phyloP scores from a whole-genome alignment of 192 early-diverging fungal species.

The Linderina pennispora region DNA sequence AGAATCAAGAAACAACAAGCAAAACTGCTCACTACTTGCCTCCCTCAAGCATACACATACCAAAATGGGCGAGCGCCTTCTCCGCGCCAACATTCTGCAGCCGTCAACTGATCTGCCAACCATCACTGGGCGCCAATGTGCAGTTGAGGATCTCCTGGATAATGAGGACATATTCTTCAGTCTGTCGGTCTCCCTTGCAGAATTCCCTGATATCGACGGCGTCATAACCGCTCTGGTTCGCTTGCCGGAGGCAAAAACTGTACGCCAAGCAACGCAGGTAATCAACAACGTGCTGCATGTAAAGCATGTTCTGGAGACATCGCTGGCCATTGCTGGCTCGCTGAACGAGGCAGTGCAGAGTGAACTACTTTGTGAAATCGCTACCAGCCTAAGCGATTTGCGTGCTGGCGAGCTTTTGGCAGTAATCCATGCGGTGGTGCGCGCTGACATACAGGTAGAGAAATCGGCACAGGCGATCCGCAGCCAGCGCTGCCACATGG shows the following conservation, averaged over 20 bases:
- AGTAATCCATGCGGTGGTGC: slow-evolving; percentile 58
- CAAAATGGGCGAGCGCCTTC: slow-evolving; percentile 50
- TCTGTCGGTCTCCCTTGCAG: slow-evolving; percentile 40
- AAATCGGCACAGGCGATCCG: slow-evolving; percentile 68
- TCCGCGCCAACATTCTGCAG: slow-evolving; percentile 74
- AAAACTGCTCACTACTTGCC: slow-evolving; percentile 13
- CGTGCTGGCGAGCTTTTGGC: slow-evolving; percentile 31
- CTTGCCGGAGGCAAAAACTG: slow-evolving; percentile 39
- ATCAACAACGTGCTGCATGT: slow-evolving; percentile 65
- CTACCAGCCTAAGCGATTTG: slow-evolving; percentile 40
- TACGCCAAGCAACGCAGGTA: slow-evolving; percentile 54
- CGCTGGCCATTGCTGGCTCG: slow-evolving; percentile 34
- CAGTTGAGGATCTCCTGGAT: slow-evolving; percentile 32
- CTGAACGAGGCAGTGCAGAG: slow-evolving; percentile 21
- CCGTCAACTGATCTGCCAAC: slow-evolving; percentile 47
- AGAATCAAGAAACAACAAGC: too few relatives aligned
- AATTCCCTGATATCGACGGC: slow-evolving; percentile 52
- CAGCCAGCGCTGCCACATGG: slow-evolving; percentile 83
- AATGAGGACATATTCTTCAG: slow-evolving; percentile 49
- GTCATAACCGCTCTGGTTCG: slow-evolving; percentile 49
- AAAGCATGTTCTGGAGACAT: slow-evolving; percentile 57
- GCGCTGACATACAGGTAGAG: slow-evolving; percentile 62
- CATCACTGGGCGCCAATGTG: slow-evolving; percentile 25
- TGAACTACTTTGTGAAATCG: slow-evolving; percentile 45
- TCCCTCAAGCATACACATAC: slow-evolving; percentile 32